Evolutionary conservation across 208 protist genomes (phyloP), one percentile per base, ranked within the genome.

Genomic region (Acanthamoeba healyi): DNA sequence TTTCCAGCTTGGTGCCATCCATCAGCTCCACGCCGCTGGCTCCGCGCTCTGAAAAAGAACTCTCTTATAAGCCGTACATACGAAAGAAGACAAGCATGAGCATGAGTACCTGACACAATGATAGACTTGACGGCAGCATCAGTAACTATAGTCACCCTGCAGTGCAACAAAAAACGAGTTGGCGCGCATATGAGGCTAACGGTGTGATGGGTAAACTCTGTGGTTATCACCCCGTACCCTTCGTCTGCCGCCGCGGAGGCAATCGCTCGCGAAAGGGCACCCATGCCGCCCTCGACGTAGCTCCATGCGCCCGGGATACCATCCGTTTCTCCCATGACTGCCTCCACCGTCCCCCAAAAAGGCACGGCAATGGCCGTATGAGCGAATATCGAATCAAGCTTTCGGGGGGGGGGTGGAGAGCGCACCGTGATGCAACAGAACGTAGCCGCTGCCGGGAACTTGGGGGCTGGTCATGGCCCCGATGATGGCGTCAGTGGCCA

Each of bases 401-500:
- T 34, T 32, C 5, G 5, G 58, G 29, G 9, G 58, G 29, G 29
- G 3, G 29, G 29, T 26, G 12, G 34, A 54, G 65, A 9, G 46
- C 12, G 61, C 15, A 92, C 87, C 94, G 61, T 97, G 96, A 88
- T 97, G 96, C 0, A 97, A 63, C 5, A 97, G 94, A 0, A 97
- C 96, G 51, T 97, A 97, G 10, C 56, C 94, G 70, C 44, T 89
- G n/a, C 96, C 96, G 32, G 94, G 91, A 22, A 65, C 44, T 17
- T 34, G 49, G 40, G 96, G 96, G 42, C 86, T 94, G 2, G 70
- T 81, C 88, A 96, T 95, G 34, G 94, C 95, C 5, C 96, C 96
- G 87, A 97, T 97, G 36, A 97, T 94, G 22, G 96, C 72, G 81
- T 97, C 96, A 2, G 96, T 97, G 14, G 96, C 94, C 19, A 97